phyloP scores from a whole-genome alignment of 2,329 filamentous ascomycete genomes.

The Monosporascus sp. region DNA sequence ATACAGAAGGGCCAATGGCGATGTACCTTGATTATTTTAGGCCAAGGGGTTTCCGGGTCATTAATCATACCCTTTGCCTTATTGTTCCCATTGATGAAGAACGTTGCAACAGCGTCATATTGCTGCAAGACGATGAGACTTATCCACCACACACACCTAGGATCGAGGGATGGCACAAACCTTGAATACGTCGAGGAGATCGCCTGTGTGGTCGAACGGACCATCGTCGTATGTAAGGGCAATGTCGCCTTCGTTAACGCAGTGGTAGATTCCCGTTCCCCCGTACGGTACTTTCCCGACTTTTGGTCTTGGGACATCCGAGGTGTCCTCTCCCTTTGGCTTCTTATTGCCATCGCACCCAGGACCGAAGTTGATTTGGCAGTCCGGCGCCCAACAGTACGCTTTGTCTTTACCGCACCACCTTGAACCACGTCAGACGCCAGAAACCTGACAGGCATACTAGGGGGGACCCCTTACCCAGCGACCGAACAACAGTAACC shows the following conservation, averaged over 20 bases:
- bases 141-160: neutral
- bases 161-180: neutral
- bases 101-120: constrained; percentile 56
- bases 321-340: neutral
- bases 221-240: constrained; percentile 22
- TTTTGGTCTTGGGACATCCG: constrained; percentile 5
- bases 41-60: constrained; percentile 29
- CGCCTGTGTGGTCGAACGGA: constrained; percentile 17
- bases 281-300: constrained; percentile 7
- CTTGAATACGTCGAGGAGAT: constrained; percentile 13
- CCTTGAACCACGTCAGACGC: neutral
- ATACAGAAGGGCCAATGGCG: neutral
- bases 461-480: neutral
- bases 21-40: constrained; percentile 23
- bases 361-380: neutral
- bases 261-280: constrained; percentile 6
- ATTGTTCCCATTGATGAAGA: constrained; percentile 56
- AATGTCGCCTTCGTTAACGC: constrained; percentile 10
- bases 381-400: neutral
- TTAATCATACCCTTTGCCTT: constrained; percentile 48
- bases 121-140: constrained; percentile 27
- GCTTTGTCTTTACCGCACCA: neutral
- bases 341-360: neutral
- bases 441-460: neutral
- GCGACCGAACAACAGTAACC: neutral